phyloP scores from a whole-genome alignment of 179 eudicot species.

The Camellia oleifera region DNA sequence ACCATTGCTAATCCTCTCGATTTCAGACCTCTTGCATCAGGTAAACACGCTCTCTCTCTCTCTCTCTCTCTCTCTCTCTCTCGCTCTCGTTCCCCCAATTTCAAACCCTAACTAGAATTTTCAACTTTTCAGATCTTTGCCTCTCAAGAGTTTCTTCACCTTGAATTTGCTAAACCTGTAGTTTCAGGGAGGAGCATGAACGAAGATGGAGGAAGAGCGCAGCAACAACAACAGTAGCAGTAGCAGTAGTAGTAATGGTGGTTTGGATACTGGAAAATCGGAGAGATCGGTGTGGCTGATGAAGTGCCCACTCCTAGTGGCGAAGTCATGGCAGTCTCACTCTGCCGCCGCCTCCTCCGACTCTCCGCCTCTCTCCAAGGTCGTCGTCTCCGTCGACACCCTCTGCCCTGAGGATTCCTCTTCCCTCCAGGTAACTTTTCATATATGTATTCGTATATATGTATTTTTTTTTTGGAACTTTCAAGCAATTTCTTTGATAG shows the following conservation, averaged over 20 bases:
- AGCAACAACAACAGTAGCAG: constrained; percentile 22
- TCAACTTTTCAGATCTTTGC: too few species aligned
- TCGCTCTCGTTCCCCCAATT: too few species aligned
- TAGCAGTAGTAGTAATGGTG: constrained; percentile 16
- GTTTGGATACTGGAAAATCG: constrained; percentile 51
- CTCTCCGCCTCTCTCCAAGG: constrained; percentile 58
- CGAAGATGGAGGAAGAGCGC: constrained; percentile 17
- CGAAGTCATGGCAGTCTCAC: constrained; percentile 68
- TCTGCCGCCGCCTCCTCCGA: constrained; percentile 47
- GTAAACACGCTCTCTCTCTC: too few species aligned
- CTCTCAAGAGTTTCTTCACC: too few species aligned
- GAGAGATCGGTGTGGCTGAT: constrained; percentile 87
- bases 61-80: too few species aligned
- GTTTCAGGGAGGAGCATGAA: not conserved
- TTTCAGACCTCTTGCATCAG: too few species aligned
- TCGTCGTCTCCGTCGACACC: constrained; percentile 83
- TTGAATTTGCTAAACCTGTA: too few species aligned
- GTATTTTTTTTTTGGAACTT: not conserved
- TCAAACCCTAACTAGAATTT: too few species aligned
- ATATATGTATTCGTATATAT: not conserved
- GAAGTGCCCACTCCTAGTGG: constrained; percentile 76
- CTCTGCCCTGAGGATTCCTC: constrained; percentile 58
- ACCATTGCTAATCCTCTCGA: too few species aligned
- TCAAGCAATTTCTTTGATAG: not conserved
- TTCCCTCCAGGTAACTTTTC: constrained; percentile 34